Conservation (phyloP, 345 rosid species). For the Ceriops decandra region DNA sequence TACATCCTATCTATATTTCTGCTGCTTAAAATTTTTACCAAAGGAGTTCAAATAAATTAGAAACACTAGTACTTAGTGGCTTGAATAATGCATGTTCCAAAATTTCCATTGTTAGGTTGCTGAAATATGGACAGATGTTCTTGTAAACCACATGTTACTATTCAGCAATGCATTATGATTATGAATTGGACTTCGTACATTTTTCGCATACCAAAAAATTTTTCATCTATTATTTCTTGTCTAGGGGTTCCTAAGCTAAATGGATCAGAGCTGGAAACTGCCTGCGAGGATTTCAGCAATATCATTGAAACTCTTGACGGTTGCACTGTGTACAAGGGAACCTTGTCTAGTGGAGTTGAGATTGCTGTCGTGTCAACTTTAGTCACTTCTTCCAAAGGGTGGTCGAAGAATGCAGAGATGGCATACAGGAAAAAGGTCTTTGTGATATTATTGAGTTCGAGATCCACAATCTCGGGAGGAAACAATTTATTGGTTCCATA, state of each 20-base stretch:
- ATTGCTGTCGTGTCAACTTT: constrained; percentile 70
- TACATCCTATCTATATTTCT: no score
- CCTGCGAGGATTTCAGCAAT: constrained; percentile 99
- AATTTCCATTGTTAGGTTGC: no score
- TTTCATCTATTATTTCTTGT: neutral
- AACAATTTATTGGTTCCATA: neutral
- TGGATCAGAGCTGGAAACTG: constrained; percentile 79
- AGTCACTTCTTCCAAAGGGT: constrained; percentile 47
- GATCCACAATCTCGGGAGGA: neutral
- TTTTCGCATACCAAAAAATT: neutral
- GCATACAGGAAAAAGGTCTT: constrained; percentile 73
- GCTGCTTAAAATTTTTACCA: no score
- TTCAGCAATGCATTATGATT: neutral
- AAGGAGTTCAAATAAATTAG: no score
- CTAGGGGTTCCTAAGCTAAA: constrained; percentile 95
- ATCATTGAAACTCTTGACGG: constrained; percentile 59
- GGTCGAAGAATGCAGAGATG: constrained; percentile 64
- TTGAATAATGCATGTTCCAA: no score
- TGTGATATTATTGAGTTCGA: neutral
- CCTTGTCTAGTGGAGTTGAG: constrained; percentile 96
- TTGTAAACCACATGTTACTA: neutral
- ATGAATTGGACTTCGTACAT: neutral
- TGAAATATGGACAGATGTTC: no score
- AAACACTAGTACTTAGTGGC: no score
- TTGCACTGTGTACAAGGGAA: constrained; percentile 79